These are phyloP conservation scores for Colletotrichum sp. DNA, from an alignment of 2,329 filamentous ascomycete genomes.

Conservation along the genomic window DNA sequence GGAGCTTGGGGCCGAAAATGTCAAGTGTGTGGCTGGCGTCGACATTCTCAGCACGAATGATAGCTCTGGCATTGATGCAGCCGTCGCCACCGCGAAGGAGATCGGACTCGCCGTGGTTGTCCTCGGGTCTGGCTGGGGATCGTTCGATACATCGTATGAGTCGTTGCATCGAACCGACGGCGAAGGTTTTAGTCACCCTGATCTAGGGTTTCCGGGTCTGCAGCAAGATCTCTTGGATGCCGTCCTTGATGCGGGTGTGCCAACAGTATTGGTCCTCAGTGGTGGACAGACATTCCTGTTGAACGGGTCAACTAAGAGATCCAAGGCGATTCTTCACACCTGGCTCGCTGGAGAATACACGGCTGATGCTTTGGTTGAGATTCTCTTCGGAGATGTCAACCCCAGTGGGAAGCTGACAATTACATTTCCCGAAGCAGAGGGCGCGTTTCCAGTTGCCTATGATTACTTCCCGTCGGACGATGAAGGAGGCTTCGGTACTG, in stretches of 20 bases:
- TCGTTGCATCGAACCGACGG: slow-evolving; percentile 35
- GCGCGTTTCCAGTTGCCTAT: slow-evolving; percentile 66
- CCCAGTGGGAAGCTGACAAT: slow-evolving; percentile 49
- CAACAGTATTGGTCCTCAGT: slow-evolving; percentile 33
- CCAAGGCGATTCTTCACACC: slow-evolving; percentile 65
- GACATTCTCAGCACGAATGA: slow-evolving; percentile 23
- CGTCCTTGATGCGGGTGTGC: slow-evolving; percentile 32
- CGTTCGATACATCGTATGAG: slow-evolving; percentile 24
- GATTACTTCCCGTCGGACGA: slow-evolving; percentile 68
- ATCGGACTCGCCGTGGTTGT: slow-evolving; percentile 33
- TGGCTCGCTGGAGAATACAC: slow-evolving; percentile 70
- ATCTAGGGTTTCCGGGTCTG: slow-evolving; percentile 34
- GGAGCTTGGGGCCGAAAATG: slow-evolving; percentile 24
- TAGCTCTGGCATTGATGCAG: slow-evolving; percentile 20
- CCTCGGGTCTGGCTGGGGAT: slow-evolving; percentile 31
- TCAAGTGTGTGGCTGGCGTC: slow-evolving; percentile 22
- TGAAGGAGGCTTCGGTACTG: slow-evolving; percentile 61
- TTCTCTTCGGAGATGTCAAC: slow-evolving; percentile 67
- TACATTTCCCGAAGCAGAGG: slow-evolving; percentile 50
- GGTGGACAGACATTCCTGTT: slow-evolving; percentile 36
- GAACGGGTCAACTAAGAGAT: slow-evolving; percentile 28
- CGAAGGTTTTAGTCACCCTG: slow-evolving; percentile 35
- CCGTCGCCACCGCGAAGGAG: slow-evolving; percentile 31
- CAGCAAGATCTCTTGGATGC: slow-evolving; percentile 39
- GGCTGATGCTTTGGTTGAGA: slow-evolving; percentile 65